Evolutionary conservation across 148 eudicot species (phyloP).

Genomic region (Chenopodium berlandieri): DNA sequence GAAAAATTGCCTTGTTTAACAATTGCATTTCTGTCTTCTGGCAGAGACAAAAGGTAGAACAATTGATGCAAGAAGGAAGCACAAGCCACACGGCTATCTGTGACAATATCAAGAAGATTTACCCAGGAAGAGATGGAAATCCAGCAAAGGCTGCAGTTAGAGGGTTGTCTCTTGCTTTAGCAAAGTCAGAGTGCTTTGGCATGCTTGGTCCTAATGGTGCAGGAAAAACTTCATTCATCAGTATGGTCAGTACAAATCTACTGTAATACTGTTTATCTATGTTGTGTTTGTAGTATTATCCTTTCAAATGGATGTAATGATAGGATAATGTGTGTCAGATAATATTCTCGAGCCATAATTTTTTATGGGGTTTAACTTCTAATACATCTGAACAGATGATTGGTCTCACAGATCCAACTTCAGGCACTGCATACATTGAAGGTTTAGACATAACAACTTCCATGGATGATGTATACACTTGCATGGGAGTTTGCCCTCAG

Average conservation of each 20-base stretch:
- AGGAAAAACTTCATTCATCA: constrained; percentile 89
- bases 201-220: constrained; percentile 99
- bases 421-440: constrained; percentile 67
- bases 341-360: background rate
- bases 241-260: constrained; percentile 44
- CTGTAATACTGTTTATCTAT: background rate
- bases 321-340: background rate
- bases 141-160: constrained; percentile 76
- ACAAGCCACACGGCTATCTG: constrained; percentile 51
- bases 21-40: background rate
- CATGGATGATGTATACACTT: constrained; percentile 70
- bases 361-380: background rate
- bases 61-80: constrained; percentile 46
- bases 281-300: background rate
- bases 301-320: background rate
- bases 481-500: constrained; percentile 94
- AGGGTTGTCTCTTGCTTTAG: constrained; percentile 83
- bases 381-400: constrained; percentile 52
- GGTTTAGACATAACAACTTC: constrained; percentile 63
- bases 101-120: constrained; percentile 65
- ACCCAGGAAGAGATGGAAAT: constrained; percentile 84
- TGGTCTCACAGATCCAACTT: constrained; percentile 77
- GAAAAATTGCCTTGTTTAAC: background rate
- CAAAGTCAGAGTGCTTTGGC: constrained; percentile 85
- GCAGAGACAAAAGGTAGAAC: constrained; percentile 73